Base-by-base conservation (phyloP, 257 asterid species). In the Nicotiana otophora region DNA sequence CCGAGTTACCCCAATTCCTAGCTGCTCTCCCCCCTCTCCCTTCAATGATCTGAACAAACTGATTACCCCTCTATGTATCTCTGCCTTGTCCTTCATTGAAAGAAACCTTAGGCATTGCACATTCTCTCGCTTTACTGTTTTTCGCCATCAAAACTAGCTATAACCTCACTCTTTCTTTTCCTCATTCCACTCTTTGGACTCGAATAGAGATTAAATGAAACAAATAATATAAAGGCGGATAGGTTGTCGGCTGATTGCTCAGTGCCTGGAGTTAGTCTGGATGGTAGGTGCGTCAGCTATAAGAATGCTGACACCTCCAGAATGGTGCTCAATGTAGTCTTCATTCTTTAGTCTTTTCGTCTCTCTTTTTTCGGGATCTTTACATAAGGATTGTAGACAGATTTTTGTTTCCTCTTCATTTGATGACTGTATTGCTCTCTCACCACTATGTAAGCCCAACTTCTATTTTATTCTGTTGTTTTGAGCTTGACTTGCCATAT, bases 201-300 rank as follows among this genome's bases (percentile, higher is more conserved):
- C 11, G 15, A 70, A 70, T 42, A 42, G 78, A 70, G 58, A 70
- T 42, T 42, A 57, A 70, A 42, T 12, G 12, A 42, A 70, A 6
- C 34, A 46, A 70, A 20, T 70, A 39, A 11, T 69, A 34, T 34
- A 33, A 42, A 5, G 57, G 58, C 4, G 57, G 20, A 30, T 69
- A 36, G 19, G 57, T 70, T 42, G 78, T 70, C n/a, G n/a, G 78
- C 78, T 12, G 58, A 42, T 70, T 39, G 23, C 78, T 70, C 78
- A 42, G 19, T 39, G 78, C 78, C 78, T 70, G n/a, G 58, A 39
- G 78, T 70, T 20, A 39, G 78, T 19, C 19, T 70, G 58, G 78
- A 70, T 68, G 30, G 77, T 68, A 53, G 58, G 12, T 15, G 33
- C 39, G 55, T 51, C 16, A 11, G 58, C 58, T 42, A 30, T 39